Evolutionary conservation across 2,329 filamentous ascomycete genomes (phyloP).

Genomic region (Aspergillus sergii): DNA sequence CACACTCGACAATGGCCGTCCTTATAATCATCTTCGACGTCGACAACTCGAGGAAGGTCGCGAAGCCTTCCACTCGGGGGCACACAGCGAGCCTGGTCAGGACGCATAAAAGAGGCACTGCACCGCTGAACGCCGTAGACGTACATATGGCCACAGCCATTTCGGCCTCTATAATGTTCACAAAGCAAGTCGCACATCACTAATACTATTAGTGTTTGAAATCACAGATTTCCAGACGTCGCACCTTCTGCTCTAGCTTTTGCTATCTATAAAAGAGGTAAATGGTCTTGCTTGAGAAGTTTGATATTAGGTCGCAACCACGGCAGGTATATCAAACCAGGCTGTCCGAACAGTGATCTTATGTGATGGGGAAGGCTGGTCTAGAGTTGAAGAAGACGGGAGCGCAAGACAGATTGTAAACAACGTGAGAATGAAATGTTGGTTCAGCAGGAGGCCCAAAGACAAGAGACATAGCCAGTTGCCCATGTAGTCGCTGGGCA

Average conservation of each 20-base stretch:
- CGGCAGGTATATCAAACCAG: no score
- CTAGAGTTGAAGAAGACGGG: neutral
- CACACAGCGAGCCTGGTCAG: neutral
- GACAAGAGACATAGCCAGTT: neutral
- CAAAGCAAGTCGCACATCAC: neutral
- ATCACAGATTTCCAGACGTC: neutral
- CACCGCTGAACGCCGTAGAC: neutral
- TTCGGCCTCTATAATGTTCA: neutral
- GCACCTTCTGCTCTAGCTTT: neutral
- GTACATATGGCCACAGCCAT: neutral
- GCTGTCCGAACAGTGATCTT: neutral
- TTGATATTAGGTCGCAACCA: neutral
- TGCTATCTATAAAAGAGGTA: neutral
- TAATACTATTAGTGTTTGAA: neutral
- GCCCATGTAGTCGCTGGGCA: no score
- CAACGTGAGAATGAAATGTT: neutral
- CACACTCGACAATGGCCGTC: neutral
- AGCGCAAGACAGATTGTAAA: neutral
- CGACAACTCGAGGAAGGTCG: neutral
- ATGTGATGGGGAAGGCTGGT: neutral
- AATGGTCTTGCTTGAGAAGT: neutral
- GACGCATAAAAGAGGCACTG: neutral
- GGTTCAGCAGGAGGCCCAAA: neutral
- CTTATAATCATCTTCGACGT: neutral
- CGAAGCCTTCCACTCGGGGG: neutral